Percentiles rank a stretch among this genome's conserved stretches.
Evolutionary conservation across 371 early-diverging fungal species (phyloP).

Genomic region (Thermomucor indicae-seudaticae): DNA sequence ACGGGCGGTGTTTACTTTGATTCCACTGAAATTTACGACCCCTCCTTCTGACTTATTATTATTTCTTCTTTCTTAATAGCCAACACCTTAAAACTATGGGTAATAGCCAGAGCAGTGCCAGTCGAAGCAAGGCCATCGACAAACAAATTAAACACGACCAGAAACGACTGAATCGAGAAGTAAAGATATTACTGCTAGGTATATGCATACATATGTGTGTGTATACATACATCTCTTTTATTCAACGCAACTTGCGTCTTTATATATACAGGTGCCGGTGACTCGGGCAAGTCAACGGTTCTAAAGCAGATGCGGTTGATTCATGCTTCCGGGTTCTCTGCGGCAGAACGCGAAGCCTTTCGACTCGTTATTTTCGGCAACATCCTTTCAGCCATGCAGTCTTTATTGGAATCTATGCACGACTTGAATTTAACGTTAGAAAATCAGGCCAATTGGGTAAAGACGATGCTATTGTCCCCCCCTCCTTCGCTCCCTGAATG

Average conservation of each 20-base stretch:
- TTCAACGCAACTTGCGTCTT: too few relatives aligned
- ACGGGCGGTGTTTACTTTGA: too few relatives aligned
- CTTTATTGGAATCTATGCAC: constrained; percentile 83
- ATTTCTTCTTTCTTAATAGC: too few relatives aligned
- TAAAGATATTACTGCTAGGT: constrained; percentile 89
- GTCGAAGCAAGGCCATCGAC: constrained; percentile 73
- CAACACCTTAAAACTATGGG: too few relatives aligned
- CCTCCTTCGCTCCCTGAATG: too few relatives aligned
- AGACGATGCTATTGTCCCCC: too few relatives aligned
- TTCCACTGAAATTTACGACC: too few relatives aligned
- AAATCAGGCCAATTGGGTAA: constrained; percentile 55
- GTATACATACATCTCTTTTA: constrained; percentile 1
- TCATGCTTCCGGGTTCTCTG: constrained; percentile 85
- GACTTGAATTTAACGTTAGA: constrained; percentile 58
- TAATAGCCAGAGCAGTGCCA: constrained; percentile 15
- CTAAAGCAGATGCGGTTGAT: constrained; percentile 96
- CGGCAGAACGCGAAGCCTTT: constrained; percentile 81
- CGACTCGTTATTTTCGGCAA: constrained; percentile 86
- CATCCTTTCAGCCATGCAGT: constrained; percentile 79
- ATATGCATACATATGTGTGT: constrained; percentile 6
- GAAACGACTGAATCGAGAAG: constrained; percentile 69
- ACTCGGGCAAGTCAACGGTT: constrained; percentile 96
- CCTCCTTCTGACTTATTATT: too few relatives aligned
- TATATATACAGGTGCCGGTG: constrained; percentile 80
- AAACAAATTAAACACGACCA: constrained; percentile 74